phyloP scores from a whole-genome alignment of 345 rosid species.

The Syzygium grande region DNA sequence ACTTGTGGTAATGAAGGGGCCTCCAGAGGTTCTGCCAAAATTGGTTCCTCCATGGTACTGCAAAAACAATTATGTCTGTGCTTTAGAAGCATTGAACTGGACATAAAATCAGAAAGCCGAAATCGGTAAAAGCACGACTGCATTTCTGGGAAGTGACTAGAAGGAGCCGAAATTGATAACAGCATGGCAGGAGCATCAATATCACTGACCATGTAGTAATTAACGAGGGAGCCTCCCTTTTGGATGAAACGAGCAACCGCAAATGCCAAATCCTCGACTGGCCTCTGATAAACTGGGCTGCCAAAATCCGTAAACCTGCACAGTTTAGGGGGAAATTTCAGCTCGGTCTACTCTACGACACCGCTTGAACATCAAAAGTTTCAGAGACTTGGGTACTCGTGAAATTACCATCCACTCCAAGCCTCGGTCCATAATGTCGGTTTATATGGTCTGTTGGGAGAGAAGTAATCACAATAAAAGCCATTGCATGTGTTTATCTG shows the following conservation, averaged over 20 bases:
- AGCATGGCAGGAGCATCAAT: neutral
- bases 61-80: neutral
- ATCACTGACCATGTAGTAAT: slow-evolving; percentile 60
- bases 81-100: neutral
- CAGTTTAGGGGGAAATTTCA: neutral
- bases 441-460: slow-evolving; percentile 59
- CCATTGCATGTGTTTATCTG: slow-evolving; percentile 74
- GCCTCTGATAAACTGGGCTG: slow-evolving; percentile 30
- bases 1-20: slow-evolving; percentile 62
- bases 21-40: slow-evolving; percentile 68
- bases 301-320: slow-evolving; percentile 64
- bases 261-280: slow-evolving; percentile 70
- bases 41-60: slow-evolving; percentile 81
- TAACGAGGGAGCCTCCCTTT: slow-evolving; percentile 55
- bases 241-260: slow-evolving; percentile 63
- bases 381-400: neutral
- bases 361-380: neutral
- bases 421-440: slow-evolving; percentile 71
- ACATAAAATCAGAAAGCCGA: neutral
- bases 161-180: neutral
- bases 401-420: slow-evolving; percentile 63
- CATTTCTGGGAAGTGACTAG: neutral
- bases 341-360: neutral
- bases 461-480: slow-evolving; percentile 54
- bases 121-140: neutral